These are phyloP conservation scores for Trametes villosa DNA, from an alignment of 768 basidiomycete species.

Conservation along the genomic window DNA sequence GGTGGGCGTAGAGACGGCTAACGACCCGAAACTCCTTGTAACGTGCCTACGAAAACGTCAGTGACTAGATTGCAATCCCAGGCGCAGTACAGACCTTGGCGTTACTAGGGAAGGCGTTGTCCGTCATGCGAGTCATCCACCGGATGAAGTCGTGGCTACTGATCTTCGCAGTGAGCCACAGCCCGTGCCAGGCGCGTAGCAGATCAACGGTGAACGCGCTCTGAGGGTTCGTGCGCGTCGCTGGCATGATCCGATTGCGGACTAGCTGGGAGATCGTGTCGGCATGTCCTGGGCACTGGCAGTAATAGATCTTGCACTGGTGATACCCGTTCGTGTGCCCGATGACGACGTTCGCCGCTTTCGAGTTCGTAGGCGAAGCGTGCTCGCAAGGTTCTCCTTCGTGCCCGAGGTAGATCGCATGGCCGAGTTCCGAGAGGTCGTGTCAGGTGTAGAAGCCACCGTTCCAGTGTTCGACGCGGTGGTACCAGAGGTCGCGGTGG, in stretches of 20 bases:
- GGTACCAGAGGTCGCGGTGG: no score
- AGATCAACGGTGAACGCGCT: no score
- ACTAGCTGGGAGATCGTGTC: not conserved
- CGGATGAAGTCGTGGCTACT: no score
- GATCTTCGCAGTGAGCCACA: no score
- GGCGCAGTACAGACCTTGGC: no score
- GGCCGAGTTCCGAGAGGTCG: not conserved
- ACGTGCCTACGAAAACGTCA: not conserved
- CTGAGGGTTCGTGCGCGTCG: no score
- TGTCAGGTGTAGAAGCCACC: not conserved
- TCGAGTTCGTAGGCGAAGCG: not conserved
- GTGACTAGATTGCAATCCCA: not conserved
- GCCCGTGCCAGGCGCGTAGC: no score
- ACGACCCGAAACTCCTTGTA: not conserved
- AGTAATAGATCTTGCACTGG: not conserved
- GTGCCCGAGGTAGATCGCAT: not conserved
- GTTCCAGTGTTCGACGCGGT: no score
- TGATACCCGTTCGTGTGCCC: not conserved
- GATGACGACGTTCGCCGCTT: not conserved
- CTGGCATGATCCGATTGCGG: no score
- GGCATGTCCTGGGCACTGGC: not conserved
- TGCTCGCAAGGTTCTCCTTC: not conserved
- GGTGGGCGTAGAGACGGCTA: not conserved
- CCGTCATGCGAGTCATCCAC: no score
- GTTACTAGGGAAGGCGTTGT: no score